Base-by-base conservation (phyloP, 345 rosid species). In the Dipteronia sinensis region DNA sequence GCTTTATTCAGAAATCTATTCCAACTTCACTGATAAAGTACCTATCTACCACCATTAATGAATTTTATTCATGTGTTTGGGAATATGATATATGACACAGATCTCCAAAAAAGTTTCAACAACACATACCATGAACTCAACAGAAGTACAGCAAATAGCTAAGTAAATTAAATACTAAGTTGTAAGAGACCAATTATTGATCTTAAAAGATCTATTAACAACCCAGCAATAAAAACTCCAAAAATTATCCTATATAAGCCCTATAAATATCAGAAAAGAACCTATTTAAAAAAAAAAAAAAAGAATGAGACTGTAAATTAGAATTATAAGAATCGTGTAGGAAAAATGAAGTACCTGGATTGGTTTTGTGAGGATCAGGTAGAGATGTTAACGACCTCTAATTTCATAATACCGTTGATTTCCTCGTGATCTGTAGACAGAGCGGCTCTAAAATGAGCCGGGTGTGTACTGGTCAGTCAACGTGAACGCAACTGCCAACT, bases 361-460 rank as follows among this genome's bases (percentile, higher is more conserved):
- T 73, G 70, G 76, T 51, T 62, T 55, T 72, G 34, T 31, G 3
- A 11, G 23, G 71, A 46, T 58, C 58, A 38, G n/a, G 25, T 20
- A 69, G 25, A 67, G 67, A 51, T 34, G 19, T 64, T 69, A 81
- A 81, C 78, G 47, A 29, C 76, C 76, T 40, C 59, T 77, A 61
- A 55, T 77, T 81, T 81, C 75, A 77, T 77, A 74, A 78, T 53
- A 69, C 84, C 59, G 84, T 82, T 78, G 79, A 65, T 66, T 16
- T 16, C 68, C 27, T 69, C 47, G 22, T 47, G 71, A 71, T 53
- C 70, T 22, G 53, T 20, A 2, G 23, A 13, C 2, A 22, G 12
- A 7, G 0, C 0, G 51, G 16, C 42, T 67, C 77, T 72, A 72
- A 80, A 58, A 47, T 76, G 70, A 42, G 77, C 80, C 73, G 7